A percentile compares a stretch with the other conserved stretches of the same genome.
These are phyloP conservation scores for Boletus huronensis DNA, from an alignment of 768 basidiomycete genomes.

Conservation along the genomic window DNA sequence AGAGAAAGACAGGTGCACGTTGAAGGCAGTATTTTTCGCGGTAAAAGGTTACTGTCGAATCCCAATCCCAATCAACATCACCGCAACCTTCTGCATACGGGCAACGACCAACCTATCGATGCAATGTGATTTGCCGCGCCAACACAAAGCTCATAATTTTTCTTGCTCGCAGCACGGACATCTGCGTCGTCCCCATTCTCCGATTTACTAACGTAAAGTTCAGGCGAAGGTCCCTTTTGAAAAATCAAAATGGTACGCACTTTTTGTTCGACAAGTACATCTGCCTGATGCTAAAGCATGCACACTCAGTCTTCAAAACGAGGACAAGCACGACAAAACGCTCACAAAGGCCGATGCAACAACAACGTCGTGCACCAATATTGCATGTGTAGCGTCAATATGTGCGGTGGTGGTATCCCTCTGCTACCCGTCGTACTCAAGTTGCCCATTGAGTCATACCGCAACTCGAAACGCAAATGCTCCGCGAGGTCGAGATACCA, in stretches of 20 bases:
- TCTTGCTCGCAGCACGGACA: slow-evolving; percentile 50
- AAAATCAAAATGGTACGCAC: slow-evolving; percentile 26
- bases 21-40: slow-evolving; percentile 59
- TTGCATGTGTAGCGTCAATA: slow-evolving; percentile 78
- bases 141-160: slow-evolving; percentile 70
- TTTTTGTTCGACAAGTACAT: slow-evolving; percentile 33
- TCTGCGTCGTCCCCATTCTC: slow-evolving; percentile 51
- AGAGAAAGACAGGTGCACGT: slow-evolving; percentile 64
- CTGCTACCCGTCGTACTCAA: slow-evolving; percentile 17
- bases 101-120: slow-evolving; percentile 47
- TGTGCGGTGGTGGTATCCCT: slow-evolving; percentile 53
- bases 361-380: slow-evolving; percentile 80
- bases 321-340: slow-evolving; percentile 5
- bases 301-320: slow-evolving; percentile 4
- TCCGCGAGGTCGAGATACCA: slow-evolving; percentile 73
- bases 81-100: neutral
- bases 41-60: slow-evolving; percentile 50
- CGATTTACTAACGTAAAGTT: slow-evolving; percentile 25
- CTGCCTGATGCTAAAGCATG: slow-evolving; percentile 25
- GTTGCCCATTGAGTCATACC: slow-evolving; percentile 36
- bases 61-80: neutral
- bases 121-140: slow-evolving; percentile 79
- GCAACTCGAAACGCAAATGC: slow-evolving; percentile 62
- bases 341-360: slow-evolving; percentile 78
- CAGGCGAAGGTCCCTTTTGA: neutral